A percentile compares a stretch with the other conserved stretches of the same genome.
Conservation (phyloP, 306 rosid genomes). For the Ormosia emarginata region DNA sequence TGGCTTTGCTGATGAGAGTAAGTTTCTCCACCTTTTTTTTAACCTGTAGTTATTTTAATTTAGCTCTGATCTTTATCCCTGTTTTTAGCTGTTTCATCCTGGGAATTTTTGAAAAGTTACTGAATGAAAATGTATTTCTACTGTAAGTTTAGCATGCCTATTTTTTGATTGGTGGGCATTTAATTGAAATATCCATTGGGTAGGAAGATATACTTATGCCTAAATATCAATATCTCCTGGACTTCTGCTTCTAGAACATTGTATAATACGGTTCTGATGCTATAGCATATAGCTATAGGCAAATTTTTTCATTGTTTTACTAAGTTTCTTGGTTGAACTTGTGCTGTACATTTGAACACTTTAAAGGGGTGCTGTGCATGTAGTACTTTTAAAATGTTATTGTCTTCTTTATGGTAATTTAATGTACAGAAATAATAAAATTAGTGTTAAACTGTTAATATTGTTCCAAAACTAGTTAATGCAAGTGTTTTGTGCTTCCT, state of each 20-base stretch:
- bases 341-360: not conserved
- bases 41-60: not conserved
- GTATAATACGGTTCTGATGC: not conserved
- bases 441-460: not conserved
- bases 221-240: not conserved
- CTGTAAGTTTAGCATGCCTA: not conserved
- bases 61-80: not conserved
- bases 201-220: not conserved
- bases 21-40: conserved; percentile 23
- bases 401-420: not conserved
- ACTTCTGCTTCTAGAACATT: not conserved
- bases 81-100: not conserved
- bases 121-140: not conserved
- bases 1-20: conserved; percentile 89
- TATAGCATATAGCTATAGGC: not conserved
- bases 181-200: not conserved
- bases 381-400: not conserved
- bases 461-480: not conserved
- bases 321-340: no score
- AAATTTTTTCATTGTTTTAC: no score
- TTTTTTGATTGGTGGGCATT: not conserved
- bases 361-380: not conserved
- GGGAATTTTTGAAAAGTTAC: not conserved
- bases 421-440: not conserved
- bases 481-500: not conserved